A percentile compares a stretch with the other conserved stretches of the same genome.
Conservation (phyloP, 1,139 yeast genomes). For the Yamadazyma spencermartinsiae region DNA sequence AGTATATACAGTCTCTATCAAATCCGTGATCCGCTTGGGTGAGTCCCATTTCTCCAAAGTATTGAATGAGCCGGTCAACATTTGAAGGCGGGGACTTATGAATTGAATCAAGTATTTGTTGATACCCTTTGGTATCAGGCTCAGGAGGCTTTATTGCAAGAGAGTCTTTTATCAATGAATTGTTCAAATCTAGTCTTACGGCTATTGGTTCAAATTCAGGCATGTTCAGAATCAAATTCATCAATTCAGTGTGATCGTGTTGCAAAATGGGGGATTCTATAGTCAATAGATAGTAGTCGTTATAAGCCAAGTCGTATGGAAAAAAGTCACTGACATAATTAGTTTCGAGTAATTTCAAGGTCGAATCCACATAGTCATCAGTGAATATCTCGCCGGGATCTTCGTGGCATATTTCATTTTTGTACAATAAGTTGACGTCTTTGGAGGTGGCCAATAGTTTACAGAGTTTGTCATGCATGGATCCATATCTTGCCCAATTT, state of each 20-base stretch:
- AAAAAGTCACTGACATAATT: constrained; percentile 17
- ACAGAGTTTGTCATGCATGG: constrained; percentile 12
- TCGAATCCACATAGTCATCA: constrained; percentile 5
- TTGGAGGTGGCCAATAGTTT: constrained; percentile 8
- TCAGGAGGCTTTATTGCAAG: background rate
- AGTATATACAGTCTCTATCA: constrained; percentile 19
- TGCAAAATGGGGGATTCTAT: constrained; percentile 13
- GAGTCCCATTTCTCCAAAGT: constrained; percentile 33
- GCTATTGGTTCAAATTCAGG: constrained; percentile 29
- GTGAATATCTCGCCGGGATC: constrained; percentile 6
- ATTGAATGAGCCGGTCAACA: constrained; percentile 21
- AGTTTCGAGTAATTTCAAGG: constrained; percentile 6
- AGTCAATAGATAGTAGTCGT: constrained; percentile 29
- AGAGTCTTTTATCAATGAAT: constrained; percentile 2
- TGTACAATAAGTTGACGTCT: constrained; percentile 8
- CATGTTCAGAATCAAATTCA: constrained; percentile 20
- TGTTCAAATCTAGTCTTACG: constrained; percentile 23
- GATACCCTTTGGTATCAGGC: background rate
- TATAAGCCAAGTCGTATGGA: constrained; percentile 36
- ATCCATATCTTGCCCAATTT: constrained; percentile 4
- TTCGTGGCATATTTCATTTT: constrained; percentile 4
- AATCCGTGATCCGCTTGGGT: constrained; percentile 26
- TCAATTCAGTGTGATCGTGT: constrained; percentile 24
- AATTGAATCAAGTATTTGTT: background rate
- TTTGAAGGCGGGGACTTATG: constrained; percentile 7